These are phyloP conservation scores for Ophiocytium majus DNA, from an alignment of 352 stramenopile species.

Conservation along the genomic window DNA sequence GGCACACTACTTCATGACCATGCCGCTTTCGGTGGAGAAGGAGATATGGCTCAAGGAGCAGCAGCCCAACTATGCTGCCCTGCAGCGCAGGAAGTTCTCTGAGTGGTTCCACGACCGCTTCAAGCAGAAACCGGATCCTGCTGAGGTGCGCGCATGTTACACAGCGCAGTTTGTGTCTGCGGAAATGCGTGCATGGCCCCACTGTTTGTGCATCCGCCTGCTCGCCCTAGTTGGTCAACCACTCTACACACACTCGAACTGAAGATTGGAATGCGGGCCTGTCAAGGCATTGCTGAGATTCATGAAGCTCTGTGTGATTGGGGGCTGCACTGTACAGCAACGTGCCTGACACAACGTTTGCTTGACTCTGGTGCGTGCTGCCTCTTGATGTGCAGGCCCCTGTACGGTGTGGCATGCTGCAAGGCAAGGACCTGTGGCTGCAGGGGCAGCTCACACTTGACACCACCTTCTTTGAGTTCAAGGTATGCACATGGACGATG, in stretches of 20 bases:
- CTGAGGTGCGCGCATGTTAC: neutral
- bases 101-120: slow-evolving; percentile 38
- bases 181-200: too few species aligned
- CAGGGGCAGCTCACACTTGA: slow-evolving; percentile 53
- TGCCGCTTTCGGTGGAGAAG: slow-evolving; percentile 46
- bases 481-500: slow-evolving; percentile 3
- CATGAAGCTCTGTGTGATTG: too few species aligned
- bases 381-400: slow-evolving; percentile 23
- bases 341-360: too few species aligned
- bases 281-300: too few species aligned
- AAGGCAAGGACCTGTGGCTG: slow-evolving; percentile 50
- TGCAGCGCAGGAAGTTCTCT: slow-evolving; percentile 22
- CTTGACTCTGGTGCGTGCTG: too few species aligned
- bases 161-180: too few species aligned
- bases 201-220: too few species aligned
- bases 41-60: slow-evolving; percentile 48
- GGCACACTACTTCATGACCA: slow-evolving; percentile 49
- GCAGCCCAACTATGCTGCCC: neutral
- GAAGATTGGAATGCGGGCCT: too few species aligned
- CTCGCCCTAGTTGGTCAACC: too few species aligned
- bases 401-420: slow-evolving; percentile 46
- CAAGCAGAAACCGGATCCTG: slow-evolving; percentile 38
- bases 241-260: too few species aligned
- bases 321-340: too few species aligned
- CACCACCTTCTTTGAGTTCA: slow-evolving; percentile 49